Conservation (phyloP, 805 yeast genomes). For the Clavispora phyllophila region DNA sequence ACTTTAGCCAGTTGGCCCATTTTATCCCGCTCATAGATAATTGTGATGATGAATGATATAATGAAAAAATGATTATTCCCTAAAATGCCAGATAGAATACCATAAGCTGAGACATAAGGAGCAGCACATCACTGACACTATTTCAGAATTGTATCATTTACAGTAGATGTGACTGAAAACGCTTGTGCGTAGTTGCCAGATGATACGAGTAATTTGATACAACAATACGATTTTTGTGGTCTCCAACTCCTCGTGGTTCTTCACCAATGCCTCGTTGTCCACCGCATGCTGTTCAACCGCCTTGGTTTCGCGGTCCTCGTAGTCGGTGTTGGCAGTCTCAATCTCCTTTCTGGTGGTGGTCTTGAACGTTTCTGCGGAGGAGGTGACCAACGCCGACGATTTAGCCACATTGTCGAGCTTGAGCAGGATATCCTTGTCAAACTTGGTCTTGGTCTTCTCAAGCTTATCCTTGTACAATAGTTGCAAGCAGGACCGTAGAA, state of each 20-base stretch:
- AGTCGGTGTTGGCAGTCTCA: constrained; percentile 41
- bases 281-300: constrained; percentile 43
- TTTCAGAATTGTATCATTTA: too few species aligned
- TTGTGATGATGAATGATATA: too few species aligned
- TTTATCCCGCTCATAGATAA: too few species aligned
- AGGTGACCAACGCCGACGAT: constrained; percentile 24
- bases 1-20: not conserved
- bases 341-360: constrained; percentile 38
- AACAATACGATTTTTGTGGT: constrained; percentile 42
- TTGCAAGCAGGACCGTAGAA: too few species aligned
- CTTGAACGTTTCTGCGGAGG: constrained; percentile 34
- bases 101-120: too few species aligned
- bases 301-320: constrained; percentile 40
- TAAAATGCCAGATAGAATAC: too few species aligned
- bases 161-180: too few species aligned
- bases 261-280: constrained; percentile 39
- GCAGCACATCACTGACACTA: too few species aligned
- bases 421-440: constrained; percentile 38
- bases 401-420: constrained; percentile 22
- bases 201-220: too few species aligned
- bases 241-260: constrained; percentile 41
- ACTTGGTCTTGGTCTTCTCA: constrained; percentile 32
- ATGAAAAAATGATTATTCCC: too few species aligned
- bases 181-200: too few species aligned
- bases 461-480: constrained; percentile 33